These are phyloP conservation scores for Primulina tabacum DNA, from an alignment of 257 asterid genomes.

Conservation along the genomic window DNA sequence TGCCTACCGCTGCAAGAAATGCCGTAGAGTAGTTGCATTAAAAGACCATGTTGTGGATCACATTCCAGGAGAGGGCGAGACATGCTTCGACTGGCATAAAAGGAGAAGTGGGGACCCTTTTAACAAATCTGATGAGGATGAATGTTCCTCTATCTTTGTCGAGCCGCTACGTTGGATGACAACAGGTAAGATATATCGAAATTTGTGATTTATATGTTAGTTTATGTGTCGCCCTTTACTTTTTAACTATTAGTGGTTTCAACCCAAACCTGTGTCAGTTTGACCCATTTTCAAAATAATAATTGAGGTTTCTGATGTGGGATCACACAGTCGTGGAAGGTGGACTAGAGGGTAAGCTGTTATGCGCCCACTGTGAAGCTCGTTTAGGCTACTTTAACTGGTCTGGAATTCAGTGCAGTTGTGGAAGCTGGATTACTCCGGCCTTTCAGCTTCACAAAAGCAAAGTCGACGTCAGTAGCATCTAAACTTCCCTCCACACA, in stretches of 20 bases:
- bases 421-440: conserved; percentile 98
- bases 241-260: too few relatives aligned
- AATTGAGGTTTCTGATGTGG: neutral
- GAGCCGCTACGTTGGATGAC: conserved; percentile 99
- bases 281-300: neutral
- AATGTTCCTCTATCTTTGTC: conserved; percentile 83
- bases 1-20: conserved; percentile 89
- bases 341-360: conserved; percentile 81
- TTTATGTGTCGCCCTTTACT: too few relatives aligned
- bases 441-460: conserved; percentile 96
- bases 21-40: conserved; percentile 82
- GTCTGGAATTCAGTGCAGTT: conserved; percentile 95
- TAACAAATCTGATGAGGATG: conserved; percentile 48
- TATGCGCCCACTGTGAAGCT: conserved; percentile 74
- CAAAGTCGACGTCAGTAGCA: conserved; percentile 67
- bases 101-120: conserved; percentile 76
- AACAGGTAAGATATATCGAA: conserved; percentile 46
- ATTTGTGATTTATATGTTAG: too few relatives aligned
- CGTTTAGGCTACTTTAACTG: conserved; percentile 96
- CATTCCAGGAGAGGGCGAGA: conserved; percentile 92
- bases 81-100: conserved; percentile 78
- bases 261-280: too few relatives aligned
- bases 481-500: conserved; percentile 30
- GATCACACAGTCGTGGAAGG: conserved; percentile 72
- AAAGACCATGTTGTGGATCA: conserved; percentile 77